These are phyloP conservation scores for Bruguiera parviflora DNA, from an alignment of 345 rosid species.

Conservation along the genomic window DNA sequence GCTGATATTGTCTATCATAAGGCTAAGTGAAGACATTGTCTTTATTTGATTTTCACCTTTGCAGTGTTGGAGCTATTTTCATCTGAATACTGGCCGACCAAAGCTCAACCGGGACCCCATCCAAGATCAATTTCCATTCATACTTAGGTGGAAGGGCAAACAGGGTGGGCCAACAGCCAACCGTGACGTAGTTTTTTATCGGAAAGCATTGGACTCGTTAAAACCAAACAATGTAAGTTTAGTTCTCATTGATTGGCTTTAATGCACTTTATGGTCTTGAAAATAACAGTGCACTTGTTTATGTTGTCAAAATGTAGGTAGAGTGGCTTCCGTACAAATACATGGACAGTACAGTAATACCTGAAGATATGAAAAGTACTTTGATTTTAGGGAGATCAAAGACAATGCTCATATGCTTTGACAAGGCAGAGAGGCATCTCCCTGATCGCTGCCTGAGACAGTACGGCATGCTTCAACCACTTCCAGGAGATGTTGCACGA, in stretches of 20 bases:
- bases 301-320: constrained; percentile 40
- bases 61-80: constrained; percentile 97
- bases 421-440: constrained; percentile 98
- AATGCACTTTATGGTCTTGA: neutral
- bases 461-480: constrained; percentile 63
- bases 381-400: constrained; percentile 82
- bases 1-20: neutral
- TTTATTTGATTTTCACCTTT: constrained; percentile 20
- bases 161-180: constrained; percentile 93
- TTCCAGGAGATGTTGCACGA: constrained; percentile 77
- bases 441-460: constrained; percentile 96
- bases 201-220: constrained; percentile 72
- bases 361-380: constrained; percentile 52
- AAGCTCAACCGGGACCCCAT: constrained; percentile 78
- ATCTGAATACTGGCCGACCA: constrained; percentile 79
- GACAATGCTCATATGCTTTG: constrained; percentile 92
- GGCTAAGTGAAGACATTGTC: constrained; percentile 12
- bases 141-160: constrained; percentile 88
- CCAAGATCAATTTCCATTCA: constrained; percentile 86
- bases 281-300: constrained; percentile 1
- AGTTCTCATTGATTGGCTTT: constrained; percentile 5
- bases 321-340: constrained; percentile 85
- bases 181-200: constrained; percentile 82
- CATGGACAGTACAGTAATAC: constrained; percentile 66
- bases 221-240: constrained; percentile 67